Conservation (phyloP, 2,329 filamentous ascomycete species). For the Escovopsis sp. region DNA sequence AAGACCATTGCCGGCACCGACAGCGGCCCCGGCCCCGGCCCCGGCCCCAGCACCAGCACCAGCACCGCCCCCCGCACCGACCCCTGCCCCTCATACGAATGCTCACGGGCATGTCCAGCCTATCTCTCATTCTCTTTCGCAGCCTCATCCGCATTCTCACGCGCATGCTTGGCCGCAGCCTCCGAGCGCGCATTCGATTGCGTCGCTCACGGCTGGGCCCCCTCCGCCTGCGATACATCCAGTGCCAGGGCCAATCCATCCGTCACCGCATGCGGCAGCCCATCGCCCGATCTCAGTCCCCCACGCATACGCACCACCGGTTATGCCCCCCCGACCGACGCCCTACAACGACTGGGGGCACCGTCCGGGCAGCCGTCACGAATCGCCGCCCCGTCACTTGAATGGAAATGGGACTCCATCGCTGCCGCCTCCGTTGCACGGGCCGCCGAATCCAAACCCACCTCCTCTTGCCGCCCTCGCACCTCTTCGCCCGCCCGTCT, state of each 20-base stretch:
- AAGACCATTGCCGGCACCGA: not conserved
- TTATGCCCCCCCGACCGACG: slow-evolving; percentile 11
- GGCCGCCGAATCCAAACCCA: slow-evolving; percentile 10
- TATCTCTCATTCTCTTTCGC: too few relatives aligned
- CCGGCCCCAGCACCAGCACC: not conserved
- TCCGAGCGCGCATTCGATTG: slow-evolving; percentile 8
- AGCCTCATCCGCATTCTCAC: not conserved
- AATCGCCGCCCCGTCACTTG: slow-evolving; percentile 31
- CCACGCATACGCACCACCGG: slow-evolving; percentile 15
- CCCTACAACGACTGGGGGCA: slow-evolving; percentile 32
- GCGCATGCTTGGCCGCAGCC: slow-evolving; percentile 14
- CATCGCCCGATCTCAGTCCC: slow-evolving; percentile 13
- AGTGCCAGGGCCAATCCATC: slow-evolving; percentile 7
- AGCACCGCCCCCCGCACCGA: not conserved
- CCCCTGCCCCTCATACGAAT: too few relatives aligned
- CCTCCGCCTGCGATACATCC: not conserved
- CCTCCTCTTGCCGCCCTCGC: slow-evolving; percentile 22
- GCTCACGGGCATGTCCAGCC: too few relatives aligned
- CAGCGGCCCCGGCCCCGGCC: not conserved
- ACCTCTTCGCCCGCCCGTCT: slow-evolving; percentile 34
- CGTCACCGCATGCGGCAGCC: slow-evolving; percentile 14
- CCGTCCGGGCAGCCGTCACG: slow-evolving; percentile 33
- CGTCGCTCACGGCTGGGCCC: slow-evolving; percentile 7
- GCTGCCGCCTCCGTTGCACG: slow-evolving; percentile 6
- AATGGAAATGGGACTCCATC: slow-evolving; percentile 29